Percentiles rank a stretch among this genome's conserved stretches.
These are phyloP conservation scores for Starmerella potacharoeniae DNA, from an alignment of 805 yeast genomes.

Conservation along the genomic window DNA sequence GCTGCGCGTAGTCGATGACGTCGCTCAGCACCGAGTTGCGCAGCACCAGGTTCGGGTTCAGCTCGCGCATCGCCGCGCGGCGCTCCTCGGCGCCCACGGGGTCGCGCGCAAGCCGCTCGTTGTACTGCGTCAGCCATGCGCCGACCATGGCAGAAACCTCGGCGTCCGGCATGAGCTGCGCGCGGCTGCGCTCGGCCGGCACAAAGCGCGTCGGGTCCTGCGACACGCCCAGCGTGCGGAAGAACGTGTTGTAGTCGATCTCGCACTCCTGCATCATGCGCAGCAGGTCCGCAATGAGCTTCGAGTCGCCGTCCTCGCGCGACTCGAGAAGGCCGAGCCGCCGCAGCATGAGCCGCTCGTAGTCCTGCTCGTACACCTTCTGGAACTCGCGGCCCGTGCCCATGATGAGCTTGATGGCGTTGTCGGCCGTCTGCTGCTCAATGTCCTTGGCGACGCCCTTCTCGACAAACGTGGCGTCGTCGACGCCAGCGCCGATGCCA, in stretches of 20 bases:
- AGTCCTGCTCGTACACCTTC: slow-evolving; percentile 45
- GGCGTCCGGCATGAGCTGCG: slow-evolving; percentile 24
- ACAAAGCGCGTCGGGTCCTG: slow-evolving; percentile 26
- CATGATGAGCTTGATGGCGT: slow-evolving; percentile 56
- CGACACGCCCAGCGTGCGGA: slow-evolving; percentile 37
- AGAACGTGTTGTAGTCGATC: slow-evolving; percentile 73
- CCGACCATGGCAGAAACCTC: slow-evolving; percentile 36
- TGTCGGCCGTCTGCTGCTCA: slow-evolving; percentile 34
- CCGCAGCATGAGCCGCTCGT: slow-evolving; percentile 44
- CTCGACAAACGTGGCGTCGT: slow-evolving; percentile 36
- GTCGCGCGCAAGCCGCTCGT: slow-evolving; percentile 33
- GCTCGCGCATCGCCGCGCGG: slow-evolving; percentile 32
- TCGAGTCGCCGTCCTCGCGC: slow-evolving; percentile 28
- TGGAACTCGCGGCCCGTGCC: slow-evolving; percentile 56
- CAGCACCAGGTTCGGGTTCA: slow-evolving; percentile 74
- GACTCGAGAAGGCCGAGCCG: slow-evolving; percentile 55
- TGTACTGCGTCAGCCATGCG: slow-evolving; percentile 46
- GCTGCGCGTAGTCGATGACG: slow-evolving; percentile 50
- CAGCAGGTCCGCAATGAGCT: slow-evolving; percentile 48
- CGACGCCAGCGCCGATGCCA: slow-evolving; percentile 52
- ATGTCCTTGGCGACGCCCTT: slow-evolving; percentile 28
- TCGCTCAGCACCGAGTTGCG: slow-evolving; percentile 80
- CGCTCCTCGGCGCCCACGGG: slow-evolving; percentile 35
- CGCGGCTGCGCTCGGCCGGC: slow-evolving; percentile 28
- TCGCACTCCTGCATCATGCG: slow-evolving; percentile 48